These are phyloP conservation scores for Middelhovenomyces tepae DNA, from an alignment of 805 yeast species.

Conservation along the genomic window DNA sequence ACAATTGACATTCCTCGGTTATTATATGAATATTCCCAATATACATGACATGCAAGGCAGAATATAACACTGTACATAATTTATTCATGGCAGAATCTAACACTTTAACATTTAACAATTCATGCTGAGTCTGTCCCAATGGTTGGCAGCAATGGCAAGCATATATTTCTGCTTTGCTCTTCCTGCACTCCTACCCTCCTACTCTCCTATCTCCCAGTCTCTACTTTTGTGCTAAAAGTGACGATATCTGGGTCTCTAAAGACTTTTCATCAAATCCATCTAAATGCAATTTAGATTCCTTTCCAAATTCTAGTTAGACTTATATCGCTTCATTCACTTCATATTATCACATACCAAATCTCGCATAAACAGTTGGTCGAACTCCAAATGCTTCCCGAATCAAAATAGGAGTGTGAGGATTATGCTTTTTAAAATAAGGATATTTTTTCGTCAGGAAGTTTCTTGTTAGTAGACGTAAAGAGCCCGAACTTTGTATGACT, in stretches of 20 bases:
- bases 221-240: no score
- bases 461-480: slow-evolving; percentile 26
- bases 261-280: slow-evolving; percentile 39
- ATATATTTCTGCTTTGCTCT: no score
- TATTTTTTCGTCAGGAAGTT: slow-evolving; percentile 55
- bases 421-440: slow-evolving; percentile 51
- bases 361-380: slow-evolving; percentile 64
- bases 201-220: no score
- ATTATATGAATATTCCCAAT: no score
- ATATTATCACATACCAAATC: slow-evolving; percentile 40
- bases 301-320: slow-evolving; percentile 24
- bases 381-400: slow-evolving; percentile 71
- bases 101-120: no score
- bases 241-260: slow-evolving; percentile 31
- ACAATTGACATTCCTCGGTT: no score
- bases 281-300: slow-evolving; percentile 34
- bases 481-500: background rate
- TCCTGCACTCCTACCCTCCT: no score
- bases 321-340: slow-evolving; percentile 15
- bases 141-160: no score
- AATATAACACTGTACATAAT: no score
- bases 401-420: slow-evolving; percentile 63
- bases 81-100: no score
- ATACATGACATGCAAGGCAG: no score
- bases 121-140: no score